phyloP scores from a whole-genome alignment of 257 asterid species.

The Ehretia macrophylla region DNA sequence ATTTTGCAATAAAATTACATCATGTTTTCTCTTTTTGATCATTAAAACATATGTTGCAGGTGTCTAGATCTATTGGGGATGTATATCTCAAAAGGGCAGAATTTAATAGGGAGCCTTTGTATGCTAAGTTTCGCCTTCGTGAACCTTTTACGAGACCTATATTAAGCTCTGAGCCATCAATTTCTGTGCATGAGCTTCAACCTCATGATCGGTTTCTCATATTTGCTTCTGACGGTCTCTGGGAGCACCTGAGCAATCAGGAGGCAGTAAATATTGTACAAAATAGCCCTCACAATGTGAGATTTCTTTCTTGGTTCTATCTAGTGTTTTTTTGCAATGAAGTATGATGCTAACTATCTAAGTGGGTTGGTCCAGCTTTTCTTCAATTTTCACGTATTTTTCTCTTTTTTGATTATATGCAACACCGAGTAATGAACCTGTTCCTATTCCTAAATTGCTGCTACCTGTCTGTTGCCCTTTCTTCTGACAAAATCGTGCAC shows the following conservation, averaged over 20 bases:
- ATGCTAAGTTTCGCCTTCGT: conserved; percentile 43
- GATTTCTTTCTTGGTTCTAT: conserved; percentile 11
- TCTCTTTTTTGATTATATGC: no score
- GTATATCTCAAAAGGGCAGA: conserved; percentile 48
- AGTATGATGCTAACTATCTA: background rate
- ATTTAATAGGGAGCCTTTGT: conserved; percentile 43
- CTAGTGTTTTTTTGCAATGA: no score
- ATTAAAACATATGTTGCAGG: conserved; percentile 12
- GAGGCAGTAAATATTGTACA: conserved; percentile 52
- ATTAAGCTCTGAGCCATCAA: conserved; percentile 43
- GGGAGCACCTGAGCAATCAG: conserved; percentile 56
- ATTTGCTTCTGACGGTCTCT: conserved; percentile 55
- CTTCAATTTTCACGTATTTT: no score
- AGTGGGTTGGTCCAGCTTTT: background rate
- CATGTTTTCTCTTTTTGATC: no score
- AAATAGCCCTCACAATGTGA: conserved; percentile 35
- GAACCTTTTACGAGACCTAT: conserved; percentile 39
- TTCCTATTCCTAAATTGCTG: no score
- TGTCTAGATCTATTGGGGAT: conserved; percentile 52
- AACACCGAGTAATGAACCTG: no score
- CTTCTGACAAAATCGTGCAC: no score
- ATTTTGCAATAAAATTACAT: conserved; percentile 11
- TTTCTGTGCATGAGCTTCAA: conserved; percentile 39
- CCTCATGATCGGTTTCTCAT: conserved; percentile 45
- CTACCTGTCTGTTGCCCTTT: no score